phyloP scores from a whole-genome alignment of 176 grass and related monocot genomes.

The Puya raimondii region DNA sequence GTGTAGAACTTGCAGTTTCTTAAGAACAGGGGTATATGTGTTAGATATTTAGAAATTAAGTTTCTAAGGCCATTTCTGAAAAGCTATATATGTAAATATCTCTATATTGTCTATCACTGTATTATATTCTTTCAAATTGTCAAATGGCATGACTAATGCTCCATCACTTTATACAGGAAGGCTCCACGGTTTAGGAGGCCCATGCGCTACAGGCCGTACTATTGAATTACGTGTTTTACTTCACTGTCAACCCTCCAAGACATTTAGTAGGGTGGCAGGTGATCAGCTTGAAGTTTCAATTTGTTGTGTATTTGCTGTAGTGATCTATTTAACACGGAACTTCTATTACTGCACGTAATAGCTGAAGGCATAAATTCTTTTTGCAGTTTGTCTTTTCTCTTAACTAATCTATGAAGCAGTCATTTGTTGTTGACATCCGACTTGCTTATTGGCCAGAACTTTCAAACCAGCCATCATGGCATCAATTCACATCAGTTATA shows the following conservation, averaged over 20 bases:
- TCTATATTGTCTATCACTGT: not conserved
- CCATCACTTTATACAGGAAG: constrained; percentile 27
- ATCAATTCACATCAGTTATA: too few relatives aligned
- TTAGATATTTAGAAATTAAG: too few relatives aligned
- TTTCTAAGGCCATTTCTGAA: too few relatives aligned
- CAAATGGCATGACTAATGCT: constrained; percentile 4
- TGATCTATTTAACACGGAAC: not conserved
- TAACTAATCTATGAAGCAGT: too few relatives aligned
- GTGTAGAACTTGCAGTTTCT: too few relatives aligned
- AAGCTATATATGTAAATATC: not conserved
- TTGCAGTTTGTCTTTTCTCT: too few relatives aligned
- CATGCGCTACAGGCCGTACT: constrained; percentile 39
- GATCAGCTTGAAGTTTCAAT: not conserved
- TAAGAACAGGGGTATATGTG: too few relatives aligned
- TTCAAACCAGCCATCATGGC: too few relatives aligned
- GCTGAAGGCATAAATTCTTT: too few relatives aligned
- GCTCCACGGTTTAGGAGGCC: constrained; percentile 52
- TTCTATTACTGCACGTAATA: too few relatives aligned
- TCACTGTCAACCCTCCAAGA: not conserved
- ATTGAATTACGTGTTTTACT: constrained; percentile 21
- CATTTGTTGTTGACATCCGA: too few relatives aligned
- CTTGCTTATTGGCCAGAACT: too few relatives aligned
- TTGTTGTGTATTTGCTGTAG: not conserved
- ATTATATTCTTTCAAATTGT: not conserved
- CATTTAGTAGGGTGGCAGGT: not conserved